Evolutionary conservation across 306 rosid species (phyloP).

Genomic region (Vigna mungo): DNA sequence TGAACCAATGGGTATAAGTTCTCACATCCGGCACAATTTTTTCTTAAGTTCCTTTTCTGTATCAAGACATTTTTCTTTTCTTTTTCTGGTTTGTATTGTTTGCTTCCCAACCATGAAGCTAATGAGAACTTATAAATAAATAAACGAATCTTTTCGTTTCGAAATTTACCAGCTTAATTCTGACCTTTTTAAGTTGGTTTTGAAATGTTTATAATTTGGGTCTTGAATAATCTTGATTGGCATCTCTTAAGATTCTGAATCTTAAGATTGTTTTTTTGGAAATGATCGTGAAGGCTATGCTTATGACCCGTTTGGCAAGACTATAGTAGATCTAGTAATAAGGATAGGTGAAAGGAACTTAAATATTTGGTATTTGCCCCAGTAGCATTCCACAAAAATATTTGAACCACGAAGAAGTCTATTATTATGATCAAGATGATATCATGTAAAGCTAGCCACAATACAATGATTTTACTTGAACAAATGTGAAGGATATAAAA

Average conservation of each 20-base stretch:
- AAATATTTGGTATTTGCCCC: neutral
- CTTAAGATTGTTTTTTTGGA: neutral
- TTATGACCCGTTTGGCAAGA: neutral
- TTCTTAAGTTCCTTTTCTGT: too few relatives aligned
- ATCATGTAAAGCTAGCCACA: neutral
- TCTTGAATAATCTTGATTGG: neutral
- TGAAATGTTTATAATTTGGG: too few relatives aligned
- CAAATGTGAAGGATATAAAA: too few relatives aligned
- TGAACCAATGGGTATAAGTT: conserved; percentile 14
- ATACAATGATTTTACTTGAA: neutral
- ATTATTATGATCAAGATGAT: neutral
- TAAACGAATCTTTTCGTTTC: neutral
- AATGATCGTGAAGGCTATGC: neutral
- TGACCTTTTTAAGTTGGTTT: neutral
- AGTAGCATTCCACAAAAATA: neutral
- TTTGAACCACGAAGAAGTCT: neutral
- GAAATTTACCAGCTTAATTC: neutral
- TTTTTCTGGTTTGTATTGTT: neutral
- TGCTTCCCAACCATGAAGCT: conserved; percentile 6
- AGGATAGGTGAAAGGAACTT: neutral
- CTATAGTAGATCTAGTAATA: neutral
- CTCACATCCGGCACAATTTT: neutral
- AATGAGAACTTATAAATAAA: neutral
- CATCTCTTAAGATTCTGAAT: neutral
- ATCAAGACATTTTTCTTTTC: too few relatives aligned